These are phyloP conservation scores for Beauveria medogensis DNA, from an alignment of 2,329 filamentous ascomycete species.

Conservation along the genomic window DNA sequence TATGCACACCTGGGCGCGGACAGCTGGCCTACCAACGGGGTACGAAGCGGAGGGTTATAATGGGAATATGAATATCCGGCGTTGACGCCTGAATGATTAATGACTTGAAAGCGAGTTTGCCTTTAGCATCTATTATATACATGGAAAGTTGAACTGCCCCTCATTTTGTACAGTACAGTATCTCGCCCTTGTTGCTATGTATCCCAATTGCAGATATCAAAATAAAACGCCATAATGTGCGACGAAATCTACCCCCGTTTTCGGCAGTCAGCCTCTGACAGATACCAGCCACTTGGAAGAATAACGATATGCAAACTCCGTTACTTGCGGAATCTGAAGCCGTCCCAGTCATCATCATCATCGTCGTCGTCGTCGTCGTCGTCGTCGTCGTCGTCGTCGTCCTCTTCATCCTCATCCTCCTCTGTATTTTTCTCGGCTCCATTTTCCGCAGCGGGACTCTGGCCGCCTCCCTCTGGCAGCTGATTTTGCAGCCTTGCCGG, in stretches of 20 bases:
- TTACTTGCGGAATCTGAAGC: constrained; percentile 39
- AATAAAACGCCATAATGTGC: constrained; percentile 2
- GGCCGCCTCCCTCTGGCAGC: not conserved
- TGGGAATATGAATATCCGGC: not conserved
- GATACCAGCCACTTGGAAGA: not conserved
- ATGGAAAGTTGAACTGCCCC: not conserved
- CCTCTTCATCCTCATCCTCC: constrained; percentile 34
- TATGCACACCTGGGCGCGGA: not conserved
- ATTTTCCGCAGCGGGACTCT: constrained; percentile 13
- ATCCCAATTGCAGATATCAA: not conserved
- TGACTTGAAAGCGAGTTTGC: not conserved
- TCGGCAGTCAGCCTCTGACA: not conserved
- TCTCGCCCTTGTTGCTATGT: not conserved
- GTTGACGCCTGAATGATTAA: not conserved
- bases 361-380: constrained; percentile 35
- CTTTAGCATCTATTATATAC: constrained; percentile 2
- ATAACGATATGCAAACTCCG: not conserved
- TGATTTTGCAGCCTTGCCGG: constrained; percentile 1
- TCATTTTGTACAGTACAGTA: constrained; percentile 3
- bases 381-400: constrained; percentile 34
- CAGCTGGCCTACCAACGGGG: not conserved
- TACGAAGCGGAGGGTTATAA: not conserved
- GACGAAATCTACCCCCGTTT: not conserved
- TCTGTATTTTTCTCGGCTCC: constrained; percentile 23
- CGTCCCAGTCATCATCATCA: constrained; percentile 43